Conservation (phyloP, 2,329 filamentous ascomycete species). For the Colletotrichum zoysiae region DNA sequence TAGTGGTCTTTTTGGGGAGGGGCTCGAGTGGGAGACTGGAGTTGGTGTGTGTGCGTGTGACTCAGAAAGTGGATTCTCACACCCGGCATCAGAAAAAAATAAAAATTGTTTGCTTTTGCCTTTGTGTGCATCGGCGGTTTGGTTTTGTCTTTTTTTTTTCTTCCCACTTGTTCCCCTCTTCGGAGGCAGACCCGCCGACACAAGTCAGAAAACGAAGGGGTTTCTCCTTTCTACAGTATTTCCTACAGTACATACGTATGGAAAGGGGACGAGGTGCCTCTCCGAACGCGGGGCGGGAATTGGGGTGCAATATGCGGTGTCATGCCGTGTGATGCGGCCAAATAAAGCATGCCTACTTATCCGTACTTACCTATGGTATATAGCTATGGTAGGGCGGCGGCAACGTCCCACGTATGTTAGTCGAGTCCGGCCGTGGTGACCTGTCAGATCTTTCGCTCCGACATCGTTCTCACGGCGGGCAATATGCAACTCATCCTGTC, state of each 20-base stretch:
- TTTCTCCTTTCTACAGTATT: background rate
- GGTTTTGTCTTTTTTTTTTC: background rate
- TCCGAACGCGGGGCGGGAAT: background rate
- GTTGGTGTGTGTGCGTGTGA: slow-evolving; percentile 29
- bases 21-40: background rate
- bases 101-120: slow-evolving; percentile 11
- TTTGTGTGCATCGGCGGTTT: slow-evolving; percentile 2
- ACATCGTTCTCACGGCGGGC: background rate
- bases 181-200: slow-evolving; percentile 32
- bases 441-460: background rate
- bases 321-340: slow-evolving; percentile 4
- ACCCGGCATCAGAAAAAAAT: background rate
- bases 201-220: background rate
- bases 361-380: too few species aligned
- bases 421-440: background rate
- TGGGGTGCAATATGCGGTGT: slow-evolving; percentile 11
- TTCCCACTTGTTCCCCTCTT: background rate
- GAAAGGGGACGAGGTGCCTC: background rate
- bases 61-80: slow-evolving; percentile 27
- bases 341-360: too few species aligned
- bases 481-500: background rate
- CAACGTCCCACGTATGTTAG: slow-evolving; percentile 14
- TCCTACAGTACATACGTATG: background rate
- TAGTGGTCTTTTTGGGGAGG: slow-evolving; percentile 25
- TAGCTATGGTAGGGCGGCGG: background rate